Evolutionary conservation across 148 eudicot genomes (phyloP).

Genomic region (Heliosperma pusillum): DNA sequence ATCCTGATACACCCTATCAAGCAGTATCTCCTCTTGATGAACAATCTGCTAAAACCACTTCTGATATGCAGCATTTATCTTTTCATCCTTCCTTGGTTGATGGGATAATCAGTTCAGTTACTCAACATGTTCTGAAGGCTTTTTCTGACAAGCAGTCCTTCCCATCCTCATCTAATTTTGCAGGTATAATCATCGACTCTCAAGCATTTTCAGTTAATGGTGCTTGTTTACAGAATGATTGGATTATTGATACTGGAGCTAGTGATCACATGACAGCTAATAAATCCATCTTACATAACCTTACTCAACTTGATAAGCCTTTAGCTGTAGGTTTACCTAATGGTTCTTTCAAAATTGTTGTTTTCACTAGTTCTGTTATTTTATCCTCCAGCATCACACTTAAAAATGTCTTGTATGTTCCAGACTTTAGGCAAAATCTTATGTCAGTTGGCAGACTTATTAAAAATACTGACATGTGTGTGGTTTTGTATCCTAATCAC

Average conservation of each 20-base stretch:
- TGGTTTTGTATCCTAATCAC: neutral
- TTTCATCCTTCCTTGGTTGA: no score
- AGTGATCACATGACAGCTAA: constrained; percentile 5
- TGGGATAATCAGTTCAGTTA: no score
- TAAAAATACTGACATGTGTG: neutral
- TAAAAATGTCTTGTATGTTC: neutral
- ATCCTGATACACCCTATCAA: no score
- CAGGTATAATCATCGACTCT: no score
- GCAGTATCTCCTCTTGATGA: no score
- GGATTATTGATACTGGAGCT: constrained; percentile 1
- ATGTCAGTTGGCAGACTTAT: neutral
- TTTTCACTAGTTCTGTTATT: neutral
- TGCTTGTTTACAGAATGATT: no score
- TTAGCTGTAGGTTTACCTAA: neutral
- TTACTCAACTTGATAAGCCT: neutral
- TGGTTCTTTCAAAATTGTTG: neutral
- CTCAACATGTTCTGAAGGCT: no score
- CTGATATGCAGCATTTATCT: no score
- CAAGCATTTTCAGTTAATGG: no score
- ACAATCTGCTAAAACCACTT: no score
- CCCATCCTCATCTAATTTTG: no score
- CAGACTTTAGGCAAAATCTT: neutral
- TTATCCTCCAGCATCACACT: neutral
- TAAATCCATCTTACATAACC: rapidly evolving
- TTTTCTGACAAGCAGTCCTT: no score